Evolutionary conservation across 495 filamentous ascomycete species (phyloP).

Genomic region (Echria macrotheca): DNA sequence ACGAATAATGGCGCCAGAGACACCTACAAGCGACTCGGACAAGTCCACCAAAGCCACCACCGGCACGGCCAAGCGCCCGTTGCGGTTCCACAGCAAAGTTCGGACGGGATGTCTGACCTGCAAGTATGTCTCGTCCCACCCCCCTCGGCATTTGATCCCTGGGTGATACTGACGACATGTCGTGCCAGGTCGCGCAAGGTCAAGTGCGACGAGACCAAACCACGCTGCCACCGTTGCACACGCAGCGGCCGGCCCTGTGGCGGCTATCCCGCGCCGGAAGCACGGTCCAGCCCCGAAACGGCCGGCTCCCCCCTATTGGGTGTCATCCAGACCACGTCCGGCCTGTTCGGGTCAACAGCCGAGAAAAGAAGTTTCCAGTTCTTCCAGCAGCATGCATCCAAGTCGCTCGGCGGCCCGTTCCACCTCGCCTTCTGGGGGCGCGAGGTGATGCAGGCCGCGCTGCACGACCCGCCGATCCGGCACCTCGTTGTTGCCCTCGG

Average conservation of each 20-base stretch:
- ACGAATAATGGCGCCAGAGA: not conserved
- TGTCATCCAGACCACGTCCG: not conserved
- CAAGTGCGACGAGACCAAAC: slow-evolving; percentile 51
- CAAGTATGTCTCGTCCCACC: slow-evolving; percentile 19
- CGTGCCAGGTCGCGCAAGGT: slow-evolving; percentile 41
- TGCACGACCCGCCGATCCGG: slow-evolving; percentile 17
- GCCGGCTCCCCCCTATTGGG: not conserved
- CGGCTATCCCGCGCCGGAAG: slow-evolving; percentile 18
- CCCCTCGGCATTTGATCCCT: no score
- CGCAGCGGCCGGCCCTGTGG: slow-evolving; percentile 46
- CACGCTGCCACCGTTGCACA: slow-evolving; percentile 41
- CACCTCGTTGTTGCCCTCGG: slow-evolving; percentile 21
- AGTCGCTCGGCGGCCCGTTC: slow-evolving; percentile 14
- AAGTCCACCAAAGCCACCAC: no score
- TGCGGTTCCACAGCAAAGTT: slow-evolving; percentile 12
- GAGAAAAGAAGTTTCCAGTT: slow-evolving; percentile 19
- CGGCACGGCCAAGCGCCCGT: not conserved
- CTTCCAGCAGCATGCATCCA: slow-evolving; percentile 14
- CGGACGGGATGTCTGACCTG: slow-evolving; percentile 19
- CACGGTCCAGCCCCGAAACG: not conserved
- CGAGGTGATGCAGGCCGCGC: slow-evolving; percentile 19
- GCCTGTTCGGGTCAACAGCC: slow-evolving; percentile 11
- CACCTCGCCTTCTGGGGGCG: slow-evolving; percentile 17
- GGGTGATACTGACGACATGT: no score
- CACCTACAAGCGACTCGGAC: not conserved